Base-by-base conservation (phyloP, 2,329 filamentous ascomycete species). In the Onygenales sp. region DNA sequence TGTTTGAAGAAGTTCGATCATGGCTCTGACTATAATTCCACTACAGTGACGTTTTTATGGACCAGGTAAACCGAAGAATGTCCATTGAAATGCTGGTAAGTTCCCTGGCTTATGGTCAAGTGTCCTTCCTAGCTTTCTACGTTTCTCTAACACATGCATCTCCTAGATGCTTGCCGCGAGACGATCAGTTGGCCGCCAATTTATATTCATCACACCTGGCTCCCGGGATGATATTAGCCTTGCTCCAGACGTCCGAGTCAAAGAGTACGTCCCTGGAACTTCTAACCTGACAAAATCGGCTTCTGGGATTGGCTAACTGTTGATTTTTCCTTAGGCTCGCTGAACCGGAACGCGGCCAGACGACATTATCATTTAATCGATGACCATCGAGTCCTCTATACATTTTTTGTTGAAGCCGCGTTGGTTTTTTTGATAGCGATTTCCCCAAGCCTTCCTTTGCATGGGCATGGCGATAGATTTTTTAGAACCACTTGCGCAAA, bases 171-270 rank as follows among this genome's bases (percentile, higher is more conserved):
- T 83, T 55, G 88, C 89, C 14, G 93, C 93, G 39, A 82, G 93
- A 62, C 82, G 87, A 33, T 88, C 89, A 1, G 85, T 93, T n/a
- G 89, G 90, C 31, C 82, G 89, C 57, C 93, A 98, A 67, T 98
- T 94, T 64, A 91, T 98, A 59, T 81, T 98, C 53, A 98, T 98
- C 66, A 96, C 92, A 2, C 93, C 93, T 32, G 94, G 95, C 61
- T 86, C 86, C 46, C 89, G 95, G 72, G 71, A 66, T 9, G 73
- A 75, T 48, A 75, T 75, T 52, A 72, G 62, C 32, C 63, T 69
- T 44, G 68, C 71, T n/a, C 66, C 69, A 13, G 73, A 75, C 61
- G 72, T 75, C 7, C 62, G 66, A 45, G 70, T 73, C 10, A 72
- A 72, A 56, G 72, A 75, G 67, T 72, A 68, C 55, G 69, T 64